Base-by-base conservation (phyloP, 2,329 filamentous ascomycete species). In the Beauveria sp. region DNA sequence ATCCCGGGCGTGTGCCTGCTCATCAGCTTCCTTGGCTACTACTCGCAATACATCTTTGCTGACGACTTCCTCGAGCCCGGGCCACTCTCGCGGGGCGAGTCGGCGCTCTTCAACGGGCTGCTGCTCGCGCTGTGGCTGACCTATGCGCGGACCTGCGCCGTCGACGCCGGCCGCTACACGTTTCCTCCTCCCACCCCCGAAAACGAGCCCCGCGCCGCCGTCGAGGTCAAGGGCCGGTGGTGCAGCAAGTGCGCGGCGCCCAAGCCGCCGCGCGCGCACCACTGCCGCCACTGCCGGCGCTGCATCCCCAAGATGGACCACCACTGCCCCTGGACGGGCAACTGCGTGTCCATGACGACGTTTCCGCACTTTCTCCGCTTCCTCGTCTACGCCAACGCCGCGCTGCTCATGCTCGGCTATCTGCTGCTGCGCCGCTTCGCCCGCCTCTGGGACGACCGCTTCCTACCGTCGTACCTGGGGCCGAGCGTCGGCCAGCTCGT, bases 311-410 rank as follows among this genome's bases (percentile, higher is more conserved):
- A 86, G 74, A 93, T 93, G 89, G 89, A 93, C 75, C 89, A 92
- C 75, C 90, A 96, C 76, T 95, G 90, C 70, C 89, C 90, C 3
- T 95, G 90, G 90, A 93, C 89, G 3, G 78, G 76, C 63, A 93
- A 93, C 74, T 96, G 91, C 76, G 89, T 95, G 58, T 92, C 89
- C 14, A 83, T 92, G 72, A 87, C 86, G 63, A 93, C 89, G 1
- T 90, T 92, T 68, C 90, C 91, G 8, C 87, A 93, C 75, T 95
- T 95, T 73, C 65, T 92, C 52, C 89, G 90, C 67, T 93, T 95
- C 75, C 78, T 95, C 49, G 71, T 85, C 65, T 93, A 86, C 71
- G 80, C 88, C 28, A 88, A 88, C 68, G 63, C 81, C 16, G 79
- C 87, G 2, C 85, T 91, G 66, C 86, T 86, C 75, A 72, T 74